A percentile compares a stretch with the other conserved stretches of the same genome.
Evolutionary conservation across 2,329 filamentous ascomycete genomes (phyloP).

Genomic region (Apiospora rasikravindrae): DNA sequence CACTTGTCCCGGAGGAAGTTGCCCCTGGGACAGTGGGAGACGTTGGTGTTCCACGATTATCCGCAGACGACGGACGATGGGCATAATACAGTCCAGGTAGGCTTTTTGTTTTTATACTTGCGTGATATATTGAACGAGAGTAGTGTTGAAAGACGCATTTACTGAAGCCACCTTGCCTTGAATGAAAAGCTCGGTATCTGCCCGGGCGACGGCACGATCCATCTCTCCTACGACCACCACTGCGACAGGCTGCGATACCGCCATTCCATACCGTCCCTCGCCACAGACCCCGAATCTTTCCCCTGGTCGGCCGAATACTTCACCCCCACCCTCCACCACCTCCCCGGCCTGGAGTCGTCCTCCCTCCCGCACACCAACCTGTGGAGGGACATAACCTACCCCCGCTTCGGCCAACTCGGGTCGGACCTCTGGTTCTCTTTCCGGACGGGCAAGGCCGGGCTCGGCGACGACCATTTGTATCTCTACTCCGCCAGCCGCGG

Average conservation of each 20-base stretch:
- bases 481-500: slow-evolving; percentile 43
- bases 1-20: slow-evolving; percentile 52
- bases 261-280: slow-evolving; percentile 40
- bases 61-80: slow-evolving; percentile 55
- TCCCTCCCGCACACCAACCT: slow-evolving; percentile 29
- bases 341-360: slow-evolving; percentile 41
- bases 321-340: slow-evolving; percentile 40
- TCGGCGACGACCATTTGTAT: slow-evolving; percentile 55
- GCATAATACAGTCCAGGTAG: slow-evolving; percentile 56
- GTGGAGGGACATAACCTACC: slow-evolving; percentile 52
- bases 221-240: slow-evolving; percentile 58
- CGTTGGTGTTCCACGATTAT: slow-evolving; percentile 54
- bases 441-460: slow-evolving; percentile 55
- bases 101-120: neutral
- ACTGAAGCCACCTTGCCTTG: neutral
- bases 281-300: slow-evolving; percentile 37
- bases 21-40: slow-evolving; percentile 48
- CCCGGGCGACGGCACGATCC: slow-evolving; percentile 56
- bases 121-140: neutral
- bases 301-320: slow-evolving; percentile 43
- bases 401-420: slow-evolving; percentile 46
- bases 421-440: slow-evolving; percentile 51
- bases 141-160: neutral
- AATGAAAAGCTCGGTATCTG: slow-evolving; percentile 48
- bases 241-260: slow-evolving; percentile 48